Conservation (phyloP, 140 eudicot genomes). For the Cichorium intybus region DNA sequence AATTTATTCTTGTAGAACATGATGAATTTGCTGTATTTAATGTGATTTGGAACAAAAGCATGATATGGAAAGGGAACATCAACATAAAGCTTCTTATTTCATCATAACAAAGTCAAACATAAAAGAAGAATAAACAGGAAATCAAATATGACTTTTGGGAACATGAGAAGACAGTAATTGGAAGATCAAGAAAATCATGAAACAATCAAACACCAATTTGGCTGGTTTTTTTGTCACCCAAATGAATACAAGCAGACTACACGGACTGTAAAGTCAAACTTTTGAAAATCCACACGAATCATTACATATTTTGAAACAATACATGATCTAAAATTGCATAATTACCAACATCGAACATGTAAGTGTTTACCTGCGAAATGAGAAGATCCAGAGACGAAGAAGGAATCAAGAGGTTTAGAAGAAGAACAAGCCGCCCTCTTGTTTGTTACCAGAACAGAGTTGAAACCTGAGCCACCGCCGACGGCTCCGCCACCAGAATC, state of each 20-base stretch:
- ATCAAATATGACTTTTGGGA: neutral
- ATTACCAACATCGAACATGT: neutral
- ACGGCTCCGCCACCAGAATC: constrained; percentile 20
- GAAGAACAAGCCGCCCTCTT: constrained; percentile 36
- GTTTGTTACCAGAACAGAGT: constrained; percentile 17
- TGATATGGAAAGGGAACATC: neutral
- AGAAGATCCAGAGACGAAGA: constrained; percentile 51
- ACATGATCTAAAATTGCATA: constrained; percentile 5
- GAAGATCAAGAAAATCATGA: neutral
- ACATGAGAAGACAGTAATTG: neutral
- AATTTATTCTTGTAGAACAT: constrained; percentile 2
- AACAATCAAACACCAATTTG: neutral
- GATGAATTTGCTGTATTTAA: constrained; percentile 12
- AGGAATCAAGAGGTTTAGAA: constrained; percentile 40
- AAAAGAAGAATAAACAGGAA: neutral
- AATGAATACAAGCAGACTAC: neutral
- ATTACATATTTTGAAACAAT: neutral
- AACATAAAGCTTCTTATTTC: constrained; percentile 6
- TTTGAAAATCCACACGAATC: neutral
- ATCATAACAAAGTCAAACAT: neutral
- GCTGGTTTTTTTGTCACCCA: neutral
- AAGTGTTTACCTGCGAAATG: constrained; percentile 35
- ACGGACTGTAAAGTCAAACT: neutral
- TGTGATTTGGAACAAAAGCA: neutral
- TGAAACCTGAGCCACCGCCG: constrained; percentile 28